These are phyloP conservation scores for Onygenales sp. DNA, from an alignment of 2,329 filamentous ascomycete genomes.

Conservation along the genomic window DNA sequence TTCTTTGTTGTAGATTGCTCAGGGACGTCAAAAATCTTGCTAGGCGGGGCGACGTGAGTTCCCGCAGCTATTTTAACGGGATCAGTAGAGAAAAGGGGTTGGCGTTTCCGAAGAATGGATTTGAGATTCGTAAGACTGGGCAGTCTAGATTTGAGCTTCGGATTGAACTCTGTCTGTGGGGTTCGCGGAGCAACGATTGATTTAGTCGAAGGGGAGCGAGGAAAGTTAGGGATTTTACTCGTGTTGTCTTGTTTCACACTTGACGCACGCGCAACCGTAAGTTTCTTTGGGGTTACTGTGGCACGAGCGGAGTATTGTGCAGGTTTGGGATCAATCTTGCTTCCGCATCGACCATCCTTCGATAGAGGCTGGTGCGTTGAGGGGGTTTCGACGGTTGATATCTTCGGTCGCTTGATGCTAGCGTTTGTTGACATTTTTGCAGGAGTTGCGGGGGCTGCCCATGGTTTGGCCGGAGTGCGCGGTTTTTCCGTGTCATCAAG, in stretches of 20 bases:
- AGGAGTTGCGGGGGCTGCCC: neutral
- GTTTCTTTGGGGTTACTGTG: conserved; percentile 69
- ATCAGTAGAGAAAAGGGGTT: conserved; percentile 51
- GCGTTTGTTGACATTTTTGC: conserved; percentile 24
- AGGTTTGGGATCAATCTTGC: conserved; percentile 23
- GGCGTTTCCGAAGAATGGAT: conserved; percentile 53
- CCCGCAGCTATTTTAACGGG: conserved; percentile 51
- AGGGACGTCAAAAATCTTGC: conserved; percentile 19
- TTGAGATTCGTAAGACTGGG: conserved; percentile 47
- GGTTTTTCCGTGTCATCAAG: conserved; percentile 51
- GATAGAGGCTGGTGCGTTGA: conserved; percentile 46
- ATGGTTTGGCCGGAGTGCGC: conserved; percentile 24
- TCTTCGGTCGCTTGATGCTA: conserved; percentile 62
- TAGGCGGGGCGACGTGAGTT: conserved; percentile 40
- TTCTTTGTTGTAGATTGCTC: conserved; percentile 67
- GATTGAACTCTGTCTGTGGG: conserved; percentile 39
- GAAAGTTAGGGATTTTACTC: conserved; percentile 46
- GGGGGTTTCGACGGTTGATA: conserved; percentile 57
- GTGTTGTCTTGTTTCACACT: conserved; percentile 47
- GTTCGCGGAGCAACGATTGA: conserved; percentile 35
- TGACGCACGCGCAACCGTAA: conserved; percentile 55
- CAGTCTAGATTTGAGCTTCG: conserved; percentile 32
- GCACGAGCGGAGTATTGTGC: conserved; percentile 42
- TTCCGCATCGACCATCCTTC: conserved; percentile 14
- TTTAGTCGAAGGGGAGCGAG: conserved; percentile 45